Percentiles rank a stretch among this genome's conserved stretches.
These are phyloP conservation scores for Sambucus nigra DNA, from an alignment of 129 eudicot species.

Conservation along the genomic window DNA sequence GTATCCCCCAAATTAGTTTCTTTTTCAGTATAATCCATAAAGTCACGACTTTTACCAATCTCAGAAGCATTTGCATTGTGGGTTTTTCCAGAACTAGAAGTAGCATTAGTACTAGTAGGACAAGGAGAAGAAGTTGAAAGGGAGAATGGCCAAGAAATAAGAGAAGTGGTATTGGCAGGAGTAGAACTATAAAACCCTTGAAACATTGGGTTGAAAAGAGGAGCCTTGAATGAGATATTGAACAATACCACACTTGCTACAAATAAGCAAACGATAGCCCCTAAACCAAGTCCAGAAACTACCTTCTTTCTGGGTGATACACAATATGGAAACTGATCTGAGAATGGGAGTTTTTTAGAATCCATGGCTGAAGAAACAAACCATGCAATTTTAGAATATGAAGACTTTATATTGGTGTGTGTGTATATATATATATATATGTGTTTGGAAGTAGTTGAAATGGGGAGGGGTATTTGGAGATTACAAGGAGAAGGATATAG, in stretches of 20 bases:
- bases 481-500: constrained; percentile 3
- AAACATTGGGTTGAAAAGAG: constrained; percentile 33
- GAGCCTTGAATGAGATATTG: constrained; percentile 41
- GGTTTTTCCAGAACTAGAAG: constrained; percentile 11
- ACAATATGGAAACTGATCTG: constrained; percentile 43
- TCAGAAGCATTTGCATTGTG: constrained; percentile 18
- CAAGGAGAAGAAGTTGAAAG: constrained; percentile 19
- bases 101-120: constrained; percentile 11
- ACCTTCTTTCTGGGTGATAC: constrained; percentile 45
- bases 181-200: constrained; percentile 28
- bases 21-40: constrained; percentile 14
- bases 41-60: constrained; percentile 8
- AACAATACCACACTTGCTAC: constrained; percentile 30
- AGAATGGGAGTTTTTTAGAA: constrained; percentile 35
- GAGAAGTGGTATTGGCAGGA: constrained; percentile 23
- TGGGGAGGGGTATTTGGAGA: constrained; percentile 9
- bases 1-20: constrained; percentile 17
- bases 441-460: neutral
- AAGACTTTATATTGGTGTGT: neutral
- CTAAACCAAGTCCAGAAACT: constrained; percentile 61
- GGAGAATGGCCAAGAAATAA: constrained; percentile 44
- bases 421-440: too few species aligned
- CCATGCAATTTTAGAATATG: neutral
- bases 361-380: constrained; percentile 30
- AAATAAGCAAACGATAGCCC: constrained; percentile 29